Evolutionary conservation across 148 eudicot species (phyloP).

Genomic region (Nepenthes mirabilis): DNA sequence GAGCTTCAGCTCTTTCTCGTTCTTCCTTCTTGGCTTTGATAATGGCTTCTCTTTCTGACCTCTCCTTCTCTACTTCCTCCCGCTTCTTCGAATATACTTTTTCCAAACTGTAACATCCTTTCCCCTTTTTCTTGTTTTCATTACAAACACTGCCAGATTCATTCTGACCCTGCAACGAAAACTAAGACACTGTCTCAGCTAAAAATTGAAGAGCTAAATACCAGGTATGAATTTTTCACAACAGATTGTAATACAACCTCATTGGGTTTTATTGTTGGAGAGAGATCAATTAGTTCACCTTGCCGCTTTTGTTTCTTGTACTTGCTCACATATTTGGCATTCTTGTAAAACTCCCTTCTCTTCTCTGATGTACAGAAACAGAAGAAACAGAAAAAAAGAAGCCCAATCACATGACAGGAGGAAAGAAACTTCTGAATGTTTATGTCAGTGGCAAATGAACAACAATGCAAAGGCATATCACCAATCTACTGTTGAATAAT

Average conservation of each 20-base stretch:
- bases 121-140: slow-evolving; percentile 15
- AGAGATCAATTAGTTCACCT: not conserved
- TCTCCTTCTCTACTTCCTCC: slow-evolving; percentile 65
- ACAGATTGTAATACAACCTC: no score
- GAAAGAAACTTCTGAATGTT: no score
- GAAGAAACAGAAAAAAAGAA: not conserved
- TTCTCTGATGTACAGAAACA: slow-evolving; percentile 32
- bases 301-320: slow-evolving; percentile 60
- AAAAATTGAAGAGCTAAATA: not conserved
- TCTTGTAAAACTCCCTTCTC: slow-evolving; percentile 80
- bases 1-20: slow-evolving; percentile 49
- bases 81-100: slow-evolving; percentile 48
- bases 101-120: slow-evolving; percentile 28
- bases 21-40: slow-evolving; percentile 49
- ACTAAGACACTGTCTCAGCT: not conserved
- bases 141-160: slow-evolving; percentile 12
- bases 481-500: no score
- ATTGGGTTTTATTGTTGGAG: not conserved
- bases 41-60: slow-evolving; percentile 55
- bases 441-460: no score
- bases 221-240: no score
- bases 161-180: slow-evolving; percentile 22
- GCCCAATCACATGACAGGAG: no score
- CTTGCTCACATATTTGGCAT: slow-evolving; percentile 71
- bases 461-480: no score